Evolutionary conservation across 257 asterid species (phyloP).

Genomic region (Fraxinus americana): DNA sequence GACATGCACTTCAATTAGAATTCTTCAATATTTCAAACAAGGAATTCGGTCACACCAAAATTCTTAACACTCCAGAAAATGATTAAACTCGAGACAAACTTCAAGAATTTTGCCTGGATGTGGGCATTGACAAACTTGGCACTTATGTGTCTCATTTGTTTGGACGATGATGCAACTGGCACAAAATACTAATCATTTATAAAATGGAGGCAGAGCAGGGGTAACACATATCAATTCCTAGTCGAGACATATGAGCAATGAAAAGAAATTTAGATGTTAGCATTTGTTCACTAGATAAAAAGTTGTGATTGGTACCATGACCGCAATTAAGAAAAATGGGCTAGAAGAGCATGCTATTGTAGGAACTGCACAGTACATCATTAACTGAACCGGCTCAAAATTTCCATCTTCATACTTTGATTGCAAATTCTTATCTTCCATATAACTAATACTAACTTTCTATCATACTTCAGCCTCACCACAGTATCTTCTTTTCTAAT

Average conservation of each 20-base stretch:
- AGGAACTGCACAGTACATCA: conserved; percentile 48
- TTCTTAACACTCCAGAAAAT: conserved; percentile 34
- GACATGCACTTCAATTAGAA: no score
- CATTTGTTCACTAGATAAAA: conserved; percentile 2
- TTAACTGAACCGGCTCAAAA: conserved; percentile 35
- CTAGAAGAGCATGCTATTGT: conserved; percentile 42
- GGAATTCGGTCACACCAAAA: no score
- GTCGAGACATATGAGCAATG: conserved; percentile 1
- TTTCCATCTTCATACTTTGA: conserved; percentile 13
- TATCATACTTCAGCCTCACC: conserved; percentile 7
- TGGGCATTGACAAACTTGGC: conserved; percentile 46
- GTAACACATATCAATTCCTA: not conserved
- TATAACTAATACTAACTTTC: conserved; percentile 9
- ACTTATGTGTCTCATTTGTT: conserved; percentile 28
- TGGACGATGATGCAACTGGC: conserved; percentile 26
- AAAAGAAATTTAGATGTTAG: not conserved
- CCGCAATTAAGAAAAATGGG: conserved; percentile 62
- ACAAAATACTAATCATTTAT: conserved; percentile 35
- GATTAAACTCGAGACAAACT: conserved; percentile 55
- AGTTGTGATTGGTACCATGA: conserved; percentile 47
- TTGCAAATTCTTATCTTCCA: conserved; percentile 18
- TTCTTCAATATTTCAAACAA: no score
- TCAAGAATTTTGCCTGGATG: conserved; percentile 52
- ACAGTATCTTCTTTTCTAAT: conserved; percentile 11
- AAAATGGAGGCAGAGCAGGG: not conserved